phyloP scores from a whole-genome alignment of 495 filamentous ascomycete genomes.

The Pseudomonodictys pantanalensis region DNA sequence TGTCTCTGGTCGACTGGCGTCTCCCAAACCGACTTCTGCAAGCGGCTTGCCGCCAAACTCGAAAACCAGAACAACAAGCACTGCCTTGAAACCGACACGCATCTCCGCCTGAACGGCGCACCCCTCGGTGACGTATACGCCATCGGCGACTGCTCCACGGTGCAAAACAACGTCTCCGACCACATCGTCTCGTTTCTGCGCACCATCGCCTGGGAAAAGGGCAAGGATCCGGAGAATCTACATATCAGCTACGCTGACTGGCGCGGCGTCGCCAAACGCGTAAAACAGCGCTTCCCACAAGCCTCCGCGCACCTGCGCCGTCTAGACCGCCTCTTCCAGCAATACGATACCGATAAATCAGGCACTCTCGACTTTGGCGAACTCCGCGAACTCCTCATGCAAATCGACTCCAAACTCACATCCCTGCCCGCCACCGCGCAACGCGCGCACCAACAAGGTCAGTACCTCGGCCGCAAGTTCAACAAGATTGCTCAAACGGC shows the following conservation, averaged over 20 bases:
- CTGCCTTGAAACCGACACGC: conserved; percentile 91
- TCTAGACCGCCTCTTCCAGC: conserved; percentile 81
- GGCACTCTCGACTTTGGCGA: conserved; percentile 94
- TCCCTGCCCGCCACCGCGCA: conserved; percentile 66
- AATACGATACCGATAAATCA: conserved; percentile 88
- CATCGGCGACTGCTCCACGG: conserved; percentile 94
- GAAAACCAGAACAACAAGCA: conserved; percentile 77
- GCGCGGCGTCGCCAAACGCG: conserved; percentile 74
- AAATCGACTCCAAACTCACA: conserved; percentile 51
- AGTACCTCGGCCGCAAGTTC: conserved; percentile 91
- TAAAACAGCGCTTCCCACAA: conserved; percentile 89
- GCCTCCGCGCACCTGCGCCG: conserved; percentile 85
- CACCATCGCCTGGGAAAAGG: conserved; percentile 86
- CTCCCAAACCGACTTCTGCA: conserved; percentile 74
- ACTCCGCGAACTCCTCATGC: conserved; percentile 77
- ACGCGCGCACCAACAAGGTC: conserved; percentile 92
- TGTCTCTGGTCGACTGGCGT: conserved; percentile 99
- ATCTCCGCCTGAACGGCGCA: conserved; percentile 86
- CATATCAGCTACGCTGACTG: conserved; percentile 84
- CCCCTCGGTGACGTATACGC: conserved; percentile 95
- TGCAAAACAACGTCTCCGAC: conserved; percentile 91
- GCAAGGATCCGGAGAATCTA: conserved; percentile 78
- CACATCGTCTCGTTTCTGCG: conserved; percentile 86
- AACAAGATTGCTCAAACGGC: conserved; percentile 82
- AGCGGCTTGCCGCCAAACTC: conserved; percentile 67